Conservation (phyloP, 2,329 filamentous ascomycete species). For the Xylaria sp. region DNA sequence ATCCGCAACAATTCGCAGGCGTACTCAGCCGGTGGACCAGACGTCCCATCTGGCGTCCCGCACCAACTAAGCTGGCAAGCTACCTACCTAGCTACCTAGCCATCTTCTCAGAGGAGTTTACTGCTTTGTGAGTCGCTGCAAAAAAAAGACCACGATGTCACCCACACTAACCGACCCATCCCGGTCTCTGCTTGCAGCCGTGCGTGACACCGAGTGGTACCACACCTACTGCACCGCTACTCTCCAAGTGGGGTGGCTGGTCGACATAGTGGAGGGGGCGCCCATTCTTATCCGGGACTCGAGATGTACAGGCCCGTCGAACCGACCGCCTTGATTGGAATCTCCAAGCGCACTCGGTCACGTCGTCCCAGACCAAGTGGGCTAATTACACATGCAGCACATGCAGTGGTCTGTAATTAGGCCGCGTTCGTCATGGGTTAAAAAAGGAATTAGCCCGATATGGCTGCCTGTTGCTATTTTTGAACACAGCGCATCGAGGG, state of each 20-base stretch:
- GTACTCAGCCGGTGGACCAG: constrained; percentile 42
- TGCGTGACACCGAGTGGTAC: constrained; percentile 49
- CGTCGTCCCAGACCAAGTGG: constrained; percentile 44
- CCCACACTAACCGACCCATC: constrained; percentile 35
- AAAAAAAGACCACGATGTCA: constrained; percentile 38
- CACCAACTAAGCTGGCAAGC: constrained; percentile 18
- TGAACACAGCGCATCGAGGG: constrained; percentile 53
- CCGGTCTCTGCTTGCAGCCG: constrained; percentile 47
- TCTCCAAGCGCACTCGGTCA: constrained; percentile 58
- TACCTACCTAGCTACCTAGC: constrained; percentile 51
- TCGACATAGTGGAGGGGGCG: constrained; percentile 39
- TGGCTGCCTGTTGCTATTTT: constrained; percentile 52
- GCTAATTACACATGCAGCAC: constrained; percentile 48
- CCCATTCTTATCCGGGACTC: constrained; percentile 45
- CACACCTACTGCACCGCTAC: constrained; percentile 47
- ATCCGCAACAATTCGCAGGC: constrained; percentile 39
- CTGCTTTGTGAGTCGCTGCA: constrained; percentile 44
- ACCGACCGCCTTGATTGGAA: constrained; percentile 56
- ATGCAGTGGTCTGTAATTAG: constrained; percentile 49
- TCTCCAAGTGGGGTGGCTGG: constrained; percentile 47
- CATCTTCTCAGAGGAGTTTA: constrained; percentile 17
- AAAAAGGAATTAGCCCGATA: constrained; percentile 55
- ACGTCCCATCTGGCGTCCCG: constrained; percentile 40
- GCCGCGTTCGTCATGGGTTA: constrained; percentile 49
- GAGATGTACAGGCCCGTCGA: constrained; percentile 44